These are phyloP conservation scores for Oryza rufipogon DNA, from an alignment of 176 grass and related monocot genomes.

Conservation along the genomic window DNA sequence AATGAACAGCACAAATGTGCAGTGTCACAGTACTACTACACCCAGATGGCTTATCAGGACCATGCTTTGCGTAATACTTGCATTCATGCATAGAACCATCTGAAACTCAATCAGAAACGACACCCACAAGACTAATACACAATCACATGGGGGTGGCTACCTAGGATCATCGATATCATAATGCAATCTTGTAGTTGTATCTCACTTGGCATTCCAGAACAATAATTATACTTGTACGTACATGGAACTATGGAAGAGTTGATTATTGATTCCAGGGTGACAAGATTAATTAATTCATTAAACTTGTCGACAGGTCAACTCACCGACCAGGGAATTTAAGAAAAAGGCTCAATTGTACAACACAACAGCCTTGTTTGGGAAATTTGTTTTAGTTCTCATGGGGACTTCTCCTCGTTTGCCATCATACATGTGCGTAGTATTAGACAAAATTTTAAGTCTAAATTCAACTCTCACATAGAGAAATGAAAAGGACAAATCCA, in stretches of 20 bases:
- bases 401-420: too few relatives aligned
- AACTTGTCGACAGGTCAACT: neutral
- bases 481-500: too few relatives aligned
- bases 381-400: too few relatives aligned
- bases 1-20: neutral
- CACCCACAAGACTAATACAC: neutral
- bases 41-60: neutral
- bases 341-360: neutral
- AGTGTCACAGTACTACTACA: neutral
- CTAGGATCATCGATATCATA: neutral
- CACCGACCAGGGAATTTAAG: neutral
- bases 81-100: neutral
- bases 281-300: neutral
- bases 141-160: constrained; percentile 6
- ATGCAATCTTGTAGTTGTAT: neutral
- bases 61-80: neutral
- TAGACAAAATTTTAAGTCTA: too few relatives aligned
- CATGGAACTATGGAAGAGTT: neutral
- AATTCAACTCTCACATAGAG: too few relatives aligned
- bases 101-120: neutral
- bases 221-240: neutral
- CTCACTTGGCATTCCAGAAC: neutral
- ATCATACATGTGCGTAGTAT: too few relatives aligned
- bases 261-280: neutral
- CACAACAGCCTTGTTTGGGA: too few relatives aligned